Evolutionary conservation across 768 basidiomycete species (phyloP), one percentile per base, ranked within the genome.

Genomic region (Tulasnella sp.): DNA sequence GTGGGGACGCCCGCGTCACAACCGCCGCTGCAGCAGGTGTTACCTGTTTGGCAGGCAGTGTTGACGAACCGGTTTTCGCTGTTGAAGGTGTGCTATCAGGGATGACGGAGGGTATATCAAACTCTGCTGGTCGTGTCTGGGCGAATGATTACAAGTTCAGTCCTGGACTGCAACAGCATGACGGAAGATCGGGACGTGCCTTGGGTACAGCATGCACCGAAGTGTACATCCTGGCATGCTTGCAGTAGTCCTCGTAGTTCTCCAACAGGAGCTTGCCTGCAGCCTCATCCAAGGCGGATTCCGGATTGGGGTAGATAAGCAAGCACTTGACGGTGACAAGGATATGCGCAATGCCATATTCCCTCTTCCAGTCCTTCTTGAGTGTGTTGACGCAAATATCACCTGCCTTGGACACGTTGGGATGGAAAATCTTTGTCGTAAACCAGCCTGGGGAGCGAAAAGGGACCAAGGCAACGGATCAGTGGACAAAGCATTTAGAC

Each of bases 381-480:
- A 97, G 73, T 6, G 92, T 97, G 72, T 93, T 94, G 12, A 97
- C 92, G 68, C 92, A 97, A 63, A 97, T 97, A 70, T 96, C 92
- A 14, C 92, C 92, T 0, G 78, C 69, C 32, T 78, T 75, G 0
- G 91, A 93, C 37, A 98, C 90, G 64, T 98, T 98, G 0, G 94
- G 93, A 65, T 97, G 93, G 70, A 97, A 97, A 57, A 98, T 93
- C 73, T 94, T 96, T 49, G 93, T 96, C n/a, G 68, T 58, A 12
- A 96, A 86, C 74, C 87, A 84, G 66, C 93, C 92, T 94, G 62
- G 4, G 3, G 25, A 17, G n/a, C 29, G 59, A 46, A 32, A 59
- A 11, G 56, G 46, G n/a, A 32, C 25, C 23, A 21, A 6, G 15
- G 53, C 63, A 21, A 29, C 45, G 51, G 41, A 19, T 45, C 19